phyloP scores from a whole-genome alignment of 2,329 filamentous ascomycete genomes.

The Hirsutella thompsonii region DNA sequence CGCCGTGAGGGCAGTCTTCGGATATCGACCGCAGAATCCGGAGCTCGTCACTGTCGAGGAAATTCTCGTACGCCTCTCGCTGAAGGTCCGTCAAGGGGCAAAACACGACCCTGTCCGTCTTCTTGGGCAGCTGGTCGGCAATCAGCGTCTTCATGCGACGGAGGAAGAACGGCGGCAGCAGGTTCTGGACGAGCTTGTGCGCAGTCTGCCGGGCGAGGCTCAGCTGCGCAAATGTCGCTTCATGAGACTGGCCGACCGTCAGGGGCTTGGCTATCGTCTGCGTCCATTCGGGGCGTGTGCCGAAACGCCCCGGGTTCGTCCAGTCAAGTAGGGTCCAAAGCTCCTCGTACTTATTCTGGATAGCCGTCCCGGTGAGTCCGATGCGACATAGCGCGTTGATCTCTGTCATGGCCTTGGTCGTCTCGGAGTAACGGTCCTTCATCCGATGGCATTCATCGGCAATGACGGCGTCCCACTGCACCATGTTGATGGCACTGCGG shows the following conservation, averaged over 20 bases:
- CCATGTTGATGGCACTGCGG: constrained; percentile 59
- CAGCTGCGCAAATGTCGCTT: constrained; percentile 73
- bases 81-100: constrained; percentile 80
- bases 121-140: constrained; percentile 83
- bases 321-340: constrained; percentile 94
- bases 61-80: constrained; percentile 68
- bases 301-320: constrained; percentile 72
- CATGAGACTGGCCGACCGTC: constrained; percentile 80
- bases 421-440: constrained; percentile 67
- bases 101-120: constrained; percentile 88
- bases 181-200: constrained; percentile 70
- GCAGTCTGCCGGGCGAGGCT: constrained; percentile 72
- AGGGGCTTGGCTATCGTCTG: constrained; percentile 66
- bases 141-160: constrained; percentile 89
- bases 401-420: constrained; percentile 76
- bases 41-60: constrained; percentile 57
- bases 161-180: constrained; percentile 81
- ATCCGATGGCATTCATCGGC: constrained; percentile 89
- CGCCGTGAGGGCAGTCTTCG: constrained; percentile 54
- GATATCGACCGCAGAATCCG: constrained; percentile 54
- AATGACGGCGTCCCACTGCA: constrained; percentile 88
- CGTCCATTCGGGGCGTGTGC: constrained; percentile 60
- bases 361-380: constrained; percentile 86
- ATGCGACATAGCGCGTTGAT: constrained; percentile 87
- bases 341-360: constrained; percentile 97